These are phyloP conservation scores for Monosporascus sp. DNA, from an alignment of 2,329 filamentous ascomycete species.

Conservation along the genomic window DNA sequence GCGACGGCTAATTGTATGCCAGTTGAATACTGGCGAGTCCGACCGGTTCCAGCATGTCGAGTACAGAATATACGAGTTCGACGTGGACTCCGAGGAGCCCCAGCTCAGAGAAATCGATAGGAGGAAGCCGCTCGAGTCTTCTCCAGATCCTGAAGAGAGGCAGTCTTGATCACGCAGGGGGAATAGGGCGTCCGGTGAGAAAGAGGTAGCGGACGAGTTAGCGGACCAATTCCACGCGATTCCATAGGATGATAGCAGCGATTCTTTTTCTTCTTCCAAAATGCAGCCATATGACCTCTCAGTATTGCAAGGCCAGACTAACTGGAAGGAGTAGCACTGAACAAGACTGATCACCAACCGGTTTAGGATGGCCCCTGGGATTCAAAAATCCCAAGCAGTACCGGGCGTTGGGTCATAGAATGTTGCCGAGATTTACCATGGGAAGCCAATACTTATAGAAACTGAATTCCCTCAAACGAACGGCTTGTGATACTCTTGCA, in stretches of 20 bases:
- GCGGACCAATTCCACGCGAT: no score
- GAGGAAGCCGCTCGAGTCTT: constrained; percentile 1
- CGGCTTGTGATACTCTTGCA: constrained; percentile 28
- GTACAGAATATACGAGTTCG: constrained; percentile 21
- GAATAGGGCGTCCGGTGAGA: no score
- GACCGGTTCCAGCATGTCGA: constrained; percentile 21
- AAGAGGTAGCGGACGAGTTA: no score
- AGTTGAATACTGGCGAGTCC: background rate
- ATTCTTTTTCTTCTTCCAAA: no score
- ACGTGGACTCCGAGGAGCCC: constrained; percentile 8
- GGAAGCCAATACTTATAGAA: constrained; percentile 25
- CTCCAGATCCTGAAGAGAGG: background rate
- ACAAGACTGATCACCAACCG: no score
- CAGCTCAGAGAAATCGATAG: constrained; percentile 11
- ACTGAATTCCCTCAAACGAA: constrained; percentile 30
- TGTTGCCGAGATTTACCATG: constrained; percentile 31
- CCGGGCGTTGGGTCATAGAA: constrained; percentile 1
- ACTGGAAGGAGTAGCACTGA: no score
- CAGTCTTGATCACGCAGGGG: no score
- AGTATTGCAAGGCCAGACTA: no score
- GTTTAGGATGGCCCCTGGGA: background rate
- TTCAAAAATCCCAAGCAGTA: background rate
- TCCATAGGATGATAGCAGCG: no score
- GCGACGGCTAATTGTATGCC: background rate
- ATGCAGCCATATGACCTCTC: no score